These are phyloP conservation scores for Suillus brevipes DNA, from an alignment of 768 basidiomycete species.

Conservation along the genomic window DNA sequence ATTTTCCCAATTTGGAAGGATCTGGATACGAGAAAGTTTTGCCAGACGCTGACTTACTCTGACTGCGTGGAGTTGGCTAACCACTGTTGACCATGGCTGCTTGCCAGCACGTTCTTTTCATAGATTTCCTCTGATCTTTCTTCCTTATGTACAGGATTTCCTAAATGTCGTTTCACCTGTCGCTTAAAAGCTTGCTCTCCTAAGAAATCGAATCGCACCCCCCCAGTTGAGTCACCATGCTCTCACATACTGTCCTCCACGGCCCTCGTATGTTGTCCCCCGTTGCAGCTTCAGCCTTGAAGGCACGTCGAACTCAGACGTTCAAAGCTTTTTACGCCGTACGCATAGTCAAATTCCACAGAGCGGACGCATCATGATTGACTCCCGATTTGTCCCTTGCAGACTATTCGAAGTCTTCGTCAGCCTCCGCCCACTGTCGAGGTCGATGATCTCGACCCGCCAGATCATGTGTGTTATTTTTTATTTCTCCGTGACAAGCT, in stretches of 20 bases:
- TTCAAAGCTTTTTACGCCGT: slow-evolving; percentile 61
- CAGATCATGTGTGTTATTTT: slow-evolving; percentile 49
- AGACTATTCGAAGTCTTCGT: slow-evolving; percentile 35
- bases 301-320: slow-evolving; percentile 38
- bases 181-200: slow-evolving; percentile 19
- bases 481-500: slow-evolving; percentile 3
- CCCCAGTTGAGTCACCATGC: slow-evolving; percentile 30
- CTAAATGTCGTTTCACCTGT: slow-evolving; percentile 6
- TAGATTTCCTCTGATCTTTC: slow-evolving; percentile 2
- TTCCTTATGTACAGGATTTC: slow-evolving; percentile 3
- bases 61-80: neutral
- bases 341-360: slow-evolving; percentile 19
- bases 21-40: slow-evolving; percentile 3
- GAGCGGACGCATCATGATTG: neutral
- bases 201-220: neutral
- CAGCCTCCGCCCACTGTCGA: slow-evolving; percentile 14
- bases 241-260: slow-evolving; percentile 33
- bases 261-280: slow-evolving; percentile 32
- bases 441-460: slow-evolving; percentile 30
- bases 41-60: neutral
- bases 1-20: neutral
- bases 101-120: slow-evolving; percentile 6
- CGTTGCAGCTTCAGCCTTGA: slow-evolving; percentile 31
- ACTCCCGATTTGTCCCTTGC: slow-evolving; percentile 20
- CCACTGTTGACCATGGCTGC: neutral